Evolutionary conservation across 1,284 basidiomycete species (phyloP).

Genomic region (Amylostereum chailletii): DNA sequence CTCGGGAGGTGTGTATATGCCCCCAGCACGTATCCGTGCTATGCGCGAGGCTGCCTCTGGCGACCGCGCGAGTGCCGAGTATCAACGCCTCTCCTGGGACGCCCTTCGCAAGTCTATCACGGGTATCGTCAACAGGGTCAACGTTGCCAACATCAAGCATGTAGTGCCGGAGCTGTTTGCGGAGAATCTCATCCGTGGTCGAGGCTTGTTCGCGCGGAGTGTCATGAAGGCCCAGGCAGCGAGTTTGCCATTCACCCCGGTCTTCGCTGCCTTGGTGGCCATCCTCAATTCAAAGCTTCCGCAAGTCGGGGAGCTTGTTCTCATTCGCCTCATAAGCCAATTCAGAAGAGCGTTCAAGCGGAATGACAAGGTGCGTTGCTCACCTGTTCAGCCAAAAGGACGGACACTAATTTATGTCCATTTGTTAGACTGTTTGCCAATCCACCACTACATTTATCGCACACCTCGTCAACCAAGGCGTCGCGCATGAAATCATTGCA

Average conservation of each 20-base stretch:
- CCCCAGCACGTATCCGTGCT: conserved; percentile 86
- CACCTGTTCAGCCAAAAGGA: not conserved
- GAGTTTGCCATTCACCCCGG: conserved; percentile 95
- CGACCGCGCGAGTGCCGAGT: conserved; percentile 88
- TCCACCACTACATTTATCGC: conserved; percentile 95
- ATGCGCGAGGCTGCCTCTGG: conserved; percentile 80
- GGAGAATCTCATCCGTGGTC: conserved; percentile 87
- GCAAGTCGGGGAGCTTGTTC: conserved; percentile 88
- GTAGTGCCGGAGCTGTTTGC: conserved; percentile 91
- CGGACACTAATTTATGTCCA: conserved; percentile 1
- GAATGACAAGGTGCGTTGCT: conserved; percentile 82
- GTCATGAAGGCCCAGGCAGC: conserved; percentile 97
- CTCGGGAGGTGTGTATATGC: conserved; percentile 94
- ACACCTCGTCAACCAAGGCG: conserved; percentile 93
- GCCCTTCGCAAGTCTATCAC: conserved; percentile 97
- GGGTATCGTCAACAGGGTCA: conserved; percentile 99
- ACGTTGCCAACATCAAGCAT: conserved; percentile 93
- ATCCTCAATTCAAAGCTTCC: conserved; percentile 98
- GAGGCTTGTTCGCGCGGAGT: conserved; percentile 85
- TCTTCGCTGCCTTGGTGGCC: conserved; percentile 90
- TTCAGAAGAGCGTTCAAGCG: conserved; percentile 93
- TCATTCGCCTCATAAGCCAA: conserved; percentile 88
- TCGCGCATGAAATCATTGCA: conserved; percentile 91
- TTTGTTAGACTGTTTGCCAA: conserved; percentile 73
- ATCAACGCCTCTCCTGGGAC: conserved; percentile 96